Evolutionary conservation across 805 yeast genomes (phyloP).

Genomic region (Kuraishia hungarica): DNA sequence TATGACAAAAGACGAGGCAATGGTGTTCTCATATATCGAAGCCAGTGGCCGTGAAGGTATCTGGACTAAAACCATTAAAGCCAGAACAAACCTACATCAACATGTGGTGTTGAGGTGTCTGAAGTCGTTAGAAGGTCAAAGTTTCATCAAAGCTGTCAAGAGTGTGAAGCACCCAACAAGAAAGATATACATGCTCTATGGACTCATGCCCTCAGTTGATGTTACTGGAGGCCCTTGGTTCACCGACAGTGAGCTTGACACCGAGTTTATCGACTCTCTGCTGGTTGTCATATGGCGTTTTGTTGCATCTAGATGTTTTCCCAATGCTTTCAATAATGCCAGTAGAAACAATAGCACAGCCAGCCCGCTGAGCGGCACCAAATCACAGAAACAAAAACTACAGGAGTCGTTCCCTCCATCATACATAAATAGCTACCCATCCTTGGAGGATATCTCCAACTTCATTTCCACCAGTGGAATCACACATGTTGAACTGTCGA

Average conservation of each 20-base stretch:
- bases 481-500: constrained; percentile 71
- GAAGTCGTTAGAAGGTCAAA: constrained; percentile 69
- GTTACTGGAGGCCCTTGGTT: constrained; percentile 99
- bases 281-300: constrained; percentile 83
- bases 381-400: background rate
- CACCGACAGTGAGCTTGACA: constrained; percentile 89
- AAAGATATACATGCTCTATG: constrained; percentile 91
- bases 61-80: constrained; percentile 89
- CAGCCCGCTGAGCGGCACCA: background rate
- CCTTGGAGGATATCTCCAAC: constrained; percentile 63
- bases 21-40: constrained; percentile 86
- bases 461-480: constrained; percentile 68
- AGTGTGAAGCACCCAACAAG: constrained; percentile 88
- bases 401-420: constrained; percentile 39
- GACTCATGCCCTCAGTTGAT: constrained; percentile 87
- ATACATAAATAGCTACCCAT: constrained; percentile 44
- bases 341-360: background rate
- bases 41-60: constrained; percentile 93
- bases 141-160: constrained; percentile 83
- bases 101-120: constrained; percentile 82
- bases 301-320: constrained; percentile 68
- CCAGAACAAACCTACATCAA: constrained; percentile 82
- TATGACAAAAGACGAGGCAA: constrained; percentile 82
- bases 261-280: constrained; percentile 83
- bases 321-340: constrained; percentile 52